A percentile compares a stretch with the other conserved stretches of the same genome.
Conservation (phyloP, 83 land plant genomes). For the Picea abies region DNA sequence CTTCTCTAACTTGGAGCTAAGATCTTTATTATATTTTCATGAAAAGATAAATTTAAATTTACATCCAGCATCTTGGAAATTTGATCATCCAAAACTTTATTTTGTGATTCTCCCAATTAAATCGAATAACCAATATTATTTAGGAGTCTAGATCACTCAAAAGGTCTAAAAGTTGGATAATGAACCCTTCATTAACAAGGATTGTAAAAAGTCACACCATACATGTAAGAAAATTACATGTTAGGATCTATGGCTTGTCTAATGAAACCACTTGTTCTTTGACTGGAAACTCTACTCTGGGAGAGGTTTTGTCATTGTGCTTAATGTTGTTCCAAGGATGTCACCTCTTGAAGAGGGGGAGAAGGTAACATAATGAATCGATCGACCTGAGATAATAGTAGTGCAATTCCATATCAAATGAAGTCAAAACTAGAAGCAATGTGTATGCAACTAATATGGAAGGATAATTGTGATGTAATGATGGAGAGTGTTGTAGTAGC, state of each 20-base stretch:
- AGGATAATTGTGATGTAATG: no score
- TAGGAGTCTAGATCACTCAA: neutral
- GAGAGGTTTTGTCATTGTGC: neutral
- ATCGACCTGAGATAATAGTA: no score
- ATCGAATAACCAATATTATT: neutral
- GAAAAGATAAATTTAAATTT: neutral
- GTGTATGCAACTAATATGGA: no score
- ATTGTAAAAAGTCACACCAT: neutral
- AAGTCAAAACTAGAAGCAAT: no score
- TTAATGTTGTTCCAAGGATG: no score
- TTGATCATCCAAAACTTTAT: neutral
- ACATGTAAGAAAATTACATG: neutral
- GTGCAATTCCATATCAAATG: no score
- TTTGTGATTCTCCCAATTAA: neutral
- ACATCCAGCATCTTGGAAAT: neutral
- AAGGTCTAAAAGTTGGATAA: neutral
- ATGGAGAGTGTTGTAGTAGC: neutral
- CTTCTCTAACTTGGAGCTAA: no score
- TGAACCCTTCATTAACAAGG: neutral
- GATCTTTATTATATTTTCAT: no score
- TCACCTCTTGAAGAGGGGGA: no score
- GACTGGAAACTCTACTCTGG: neutral
- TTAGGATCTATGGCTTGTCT: slow-evolving; percentile 1
- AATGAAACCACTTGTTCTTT: neutral
- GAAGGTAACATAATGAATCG: no score